A percentile compares a stretch with the other conserved stretches of the same genome.
Conservation (phyloP, 2,329 filamentous ascomycete species). For the Cadophora malorum region DNA sequence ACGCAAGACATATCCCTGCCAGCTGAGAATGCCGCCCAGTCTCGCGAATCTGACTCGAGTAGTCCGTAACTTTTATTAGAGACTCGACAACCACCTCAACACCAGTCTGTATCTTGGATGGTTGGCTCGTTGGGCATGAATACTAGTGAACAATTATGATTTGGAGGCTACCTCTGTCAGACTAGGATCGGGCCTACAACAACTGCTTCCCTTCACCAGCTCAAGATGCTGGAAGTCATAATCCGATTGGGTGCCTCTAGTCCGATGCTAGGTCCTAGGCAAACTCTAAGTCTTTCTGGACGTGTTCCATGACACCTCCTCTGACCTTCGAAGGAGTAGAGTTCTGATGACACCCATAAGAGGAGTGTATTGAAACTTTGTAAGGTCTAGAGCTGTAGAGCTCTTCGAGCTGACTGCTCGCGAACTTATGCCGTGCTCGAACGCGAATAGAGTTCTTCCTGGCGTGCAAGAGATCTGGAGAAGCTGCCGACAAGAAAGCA, state of each 20-base stretch:
- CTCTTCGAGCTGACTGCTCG: too few relatives aligned
- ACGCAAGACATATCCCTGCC: neutral
- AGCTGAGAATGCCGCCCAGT: neutral
- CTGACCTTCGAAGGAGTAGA: neutral
- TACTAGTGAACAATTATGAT: neutral
- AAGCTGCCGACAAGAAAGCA: neutral
- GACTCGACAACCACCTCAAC: neutral
- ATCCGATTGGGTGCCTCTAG: conserved; percentile 11
- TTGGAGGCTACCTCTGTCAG: neutral
- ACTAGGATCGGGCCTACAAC: conserved; percentile 1
- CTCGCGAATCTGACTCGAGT: conserved; percentile 16
- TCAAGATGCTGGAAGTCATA: neutral
- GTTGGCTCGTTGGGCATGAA: conserved; percentile 4
- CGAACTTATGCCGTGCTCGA: neutral
- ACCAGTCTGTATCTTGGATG: conserved; percentile 2
- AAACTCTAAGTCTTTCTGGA: conserved; percentile 8
- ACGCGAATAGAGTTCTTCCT: neutral
- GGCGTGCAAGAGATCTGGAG: neutral
- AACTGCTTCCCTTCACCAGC: neutral
- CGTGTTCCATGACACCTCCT: conserved; percentile 12
- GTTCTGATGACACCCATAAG: neutral
- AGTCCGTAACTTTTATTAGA: neutral
- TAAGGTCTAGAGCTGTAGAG: neutral
- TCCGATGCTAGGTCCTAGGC: neutral
- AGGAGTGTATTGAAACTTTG: neutral